Percentiles rank a stretch among this genome's conserved stretches.
phyloP scores from a whole-genome alignment of 163 green algal species.

The Chlorella variabilis region DNA sequence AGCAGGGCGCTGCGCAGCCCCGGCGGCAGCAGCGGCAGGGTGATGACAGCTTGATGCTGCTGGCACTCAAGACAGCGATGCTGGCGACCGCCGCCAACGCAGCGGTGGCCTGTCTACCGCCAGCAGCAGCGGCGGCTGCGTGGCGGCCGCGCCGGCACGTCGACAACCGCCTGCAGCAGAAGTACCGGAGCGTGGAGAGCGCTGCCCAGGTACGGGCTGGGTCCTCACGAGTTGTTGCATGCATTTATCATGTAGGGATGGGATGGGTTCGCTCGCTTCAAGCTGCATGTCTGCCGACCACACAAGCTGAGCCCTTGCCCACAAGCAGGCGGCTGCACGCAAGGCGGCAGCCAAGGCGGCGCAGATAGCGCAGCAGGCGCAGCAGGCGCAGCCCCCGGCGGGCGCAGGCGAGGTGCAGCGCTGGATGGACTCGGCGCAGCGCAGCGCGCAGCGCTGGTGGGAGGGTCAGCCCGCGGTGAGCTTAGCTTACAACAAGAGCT shows the following conservation, averaged over 20 bases:
- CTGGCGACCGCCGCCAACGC: background rate
- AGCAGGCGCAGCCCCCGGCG: background rate
- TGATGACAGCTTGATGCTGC: background rate
- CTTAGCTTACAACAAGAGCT: no score
- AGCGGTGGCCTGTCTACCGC: background rate
- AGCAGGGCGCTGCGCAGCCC: background rate
- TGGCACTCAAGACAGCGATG: background rate
- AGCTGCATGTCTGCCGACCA: no score
- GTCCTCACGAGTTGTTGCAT: no score
- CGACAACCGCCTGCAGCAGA: background rate
- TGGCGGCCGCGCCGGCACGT: constrained; percentile 25
- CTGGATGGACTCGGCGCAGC: background rate
- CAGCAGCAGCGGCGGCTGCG: background rate
- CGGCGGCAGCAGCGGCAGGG: background rate
- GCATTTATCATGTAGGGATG: no score
- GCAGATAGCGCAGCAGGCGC: background rate
- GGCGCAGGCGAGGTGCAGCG: background rate
- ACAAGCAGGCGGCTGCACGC: constrained; percentile 8
- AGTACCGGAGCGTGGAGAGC: background rate
- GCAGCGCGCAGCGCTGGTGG: background rate
- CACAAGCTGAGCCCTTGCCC: no score
- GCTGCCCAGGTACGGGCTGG: constrained; percentile 11
- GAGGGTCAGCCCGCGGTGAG: constrained; percentile 11
- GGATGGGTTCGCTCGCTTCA: no score
- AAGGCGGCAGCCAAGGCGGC: background rate